Evolutionary conservation across 352 stramenopile genomes (phyloP), one percentile per base, ranked within the genome.

Genomic region (Pythium chondricola): DNA sequence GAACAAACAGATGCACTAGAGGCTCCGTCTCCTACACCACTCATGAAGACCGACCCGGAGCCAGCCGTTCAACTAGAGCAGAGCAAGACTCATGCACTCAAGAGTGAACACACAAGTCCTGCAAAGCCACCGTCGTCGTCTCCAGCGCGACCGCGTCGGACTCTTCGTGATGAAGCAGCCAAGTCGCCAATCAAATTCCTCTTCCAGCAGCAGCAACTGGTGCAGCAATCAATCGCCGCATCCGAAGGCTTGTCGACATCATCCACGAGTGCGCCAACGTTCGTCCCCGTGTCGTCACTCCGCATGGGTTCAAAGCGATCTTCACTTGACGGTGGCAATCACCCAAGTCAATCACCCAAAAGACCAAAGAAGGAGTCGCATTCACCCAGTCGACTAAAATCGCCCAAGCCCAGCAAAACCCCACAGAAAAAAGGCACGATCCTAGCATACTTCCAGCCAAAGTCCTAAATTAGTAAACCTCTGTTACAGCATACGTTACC

Each of bases 371-470:
- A 53, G 44, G 13, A 21, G 14, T 6, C 18, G 14, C 42, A 43
- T 49, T 56, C 54, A 43, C 61, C 52, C 30, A n/a, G n/a, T n/a
- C n/a, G n/a, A n/a, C n/a, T n/a, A n/a, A n/a, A n/a, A n/a, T n/a
- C n/a, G n/a, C n/a, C n/a, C n/a, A n/a, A n/a, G n/a, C n/a, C n/a
- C n/a, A 66, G 48, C 33, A 65, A 65, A 48, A 38, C 46, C 18
- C 43, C 48, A 16, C 48, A 31, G 27, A 46, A 50, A 42, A 41
- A 63, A 20, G 72, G 57, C 10, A 75, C 72, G 3, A 36, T 84
- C 25, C 59, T 77, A n/a, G 54, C 54, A 37, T 75, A 65, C 62
- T 79, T 77, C 67, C 64, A 62, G 36, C 69, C 48, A 22, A 72
- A 65, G 43, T 47, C 29, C 60, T 63, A 56, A 66, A 63, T 54